Evolutionary conservation across 2,329 filamentous ascomycete species (phyloP).

Genomic region (Scleromitrula shiraiana): DNA sequence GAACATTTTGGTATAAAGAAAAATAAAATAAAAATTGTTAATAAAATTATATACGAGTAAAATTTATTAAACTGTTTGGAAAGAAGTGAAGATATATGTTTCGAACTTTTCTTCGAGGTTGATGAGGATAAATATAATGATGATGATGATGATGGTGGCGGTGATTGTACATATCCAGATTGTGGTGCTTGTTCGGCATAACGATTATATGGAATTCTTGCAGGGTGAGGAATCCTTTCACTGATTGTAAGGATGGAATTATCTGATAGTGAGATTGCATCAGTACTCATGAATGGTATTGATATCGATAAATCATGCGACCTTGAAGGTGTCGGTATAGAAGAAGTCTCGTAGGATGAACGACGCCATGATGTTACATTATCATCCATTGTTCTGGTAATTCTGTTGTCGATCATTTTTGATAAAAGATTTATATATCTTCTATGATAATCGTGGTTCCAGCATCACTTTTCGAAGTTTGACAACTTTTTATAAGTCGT

Average conservation of each 20-base stretch:
- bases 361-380: not conserved
- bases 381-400: not conserved
- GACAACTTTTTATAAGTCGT: not conserved
- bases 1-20: slow-evolving; percentile 21
- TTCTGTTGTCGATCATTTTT: not conserved
- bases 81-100: not conserved
- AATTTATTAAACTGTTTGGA: slow-evolving; percentile 10
- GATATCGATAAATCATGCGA: slow-evolving; percentile 1
- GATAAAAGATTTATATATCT: not conserved
- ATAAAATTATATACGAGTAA: slow-evolving; percentile 12
- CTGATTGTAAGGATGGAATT: not conserved
- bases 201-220: no score
- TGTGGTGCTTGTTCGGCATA: no score
- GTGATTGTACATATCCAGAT: no score
- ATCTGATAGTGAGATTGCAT: no score
- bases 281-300: not conserved
- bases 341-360: not conserved
- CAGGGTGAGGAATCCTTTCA: not conserved
- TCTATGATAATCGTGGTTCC: slow-evolving; percentile 26
- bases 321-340: not conserved
- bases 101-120: not conserved
- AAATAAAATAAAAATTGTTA: slow-evolving; percentile 18
- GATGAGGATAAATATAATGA: not conserved
- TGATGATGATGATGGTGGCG: not conserved
- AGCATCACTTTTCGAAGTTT: slow-evolving; percentile 20